Base-by-base conservation (phyloP, 1,284 basidiomycete genomes). In the Grifola frondosa region DNA sequence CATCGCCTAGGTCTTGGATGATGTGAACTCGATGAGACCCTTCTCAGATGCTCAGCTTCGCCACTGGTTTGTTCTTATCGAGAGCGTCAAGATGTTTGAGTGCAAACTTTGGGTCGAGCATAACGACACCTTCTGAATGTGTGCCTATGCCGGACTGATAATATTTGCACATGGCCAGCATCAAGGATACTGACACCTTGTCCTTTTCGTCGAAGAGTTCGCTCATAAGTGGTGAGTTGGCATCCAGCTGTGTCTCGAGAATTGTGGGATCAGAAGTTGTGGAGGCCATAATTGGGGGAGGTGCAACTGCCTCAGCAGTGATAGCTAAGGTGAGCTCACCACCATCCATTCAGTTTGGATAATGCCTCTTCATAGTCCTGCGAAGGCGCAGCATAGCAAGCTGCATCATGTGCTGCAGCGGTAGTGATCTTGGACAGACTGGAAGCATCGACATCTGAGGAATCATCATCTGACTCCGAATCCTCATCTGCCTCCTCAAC, bases 31-130 rank as follows among this genome's bases (percentile, higher is more conserved):
- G 32, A 15, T 45, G 44, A 3, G 40, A 34, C 0, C 16, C 40
- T 17, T 42, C 32, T 4, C 32, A 26, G 4, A 42, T 22, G 4
- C 32, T 35, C 40, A 42, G 22, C 17, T n/a, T n/a, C n/a, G n/a
- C n/a, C n/a, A n/a, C n/a, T n/a, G n/a, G n/a, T n/a, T n/a, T n/a
- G n/a, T 34, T 34, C 17, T 29, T 29, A 15, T 30, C 23, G 3
- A 25, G 30, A 6, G 36, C 12, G 1, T 19, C 11, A 5, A 45
- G 17, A 6, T 38, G 37, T 6, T 23, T 20, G 2, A 45, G 5
- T 59, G 65, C 37, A 60, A 71, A 60, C 58, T 72, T 17, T 67
- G 69, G 69, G 21, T 48, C 46, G 12, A 48, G 22, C 16, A n/a
- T 19, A n/a, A 48, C 19, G 0, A 37, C 21, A 6, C 34, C 33